These are phyloP conservation scores for Auriscalpium orientale DNA, from an alignment of 768 basidiomycete species.

Conservation along the genomic window DNA sequence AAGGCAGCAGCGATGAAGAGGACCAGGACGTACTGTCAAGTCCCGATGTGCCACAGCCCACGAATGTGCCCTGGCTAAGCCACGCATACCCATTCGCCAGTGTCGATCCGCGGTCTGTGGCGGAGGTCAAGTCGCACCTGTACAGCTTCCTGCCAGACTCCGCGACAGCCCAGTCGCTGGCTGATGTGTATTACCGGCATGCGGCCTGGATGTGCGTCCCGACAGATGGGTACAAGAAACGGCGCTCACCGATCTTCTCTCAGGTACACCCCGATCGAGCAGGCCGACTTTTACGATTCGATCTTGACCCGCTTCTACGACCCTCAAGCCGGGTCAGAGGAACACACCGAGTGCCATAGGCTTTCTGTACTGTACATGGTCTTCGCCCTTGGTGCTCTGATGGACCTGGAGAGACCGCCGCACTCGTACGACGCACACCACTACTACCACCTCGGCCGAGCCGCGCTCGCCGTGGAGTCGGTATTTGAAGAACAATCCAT, in stretches of 20 bases:
- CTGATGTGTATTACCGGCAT: slow-evolving; percentile 54
- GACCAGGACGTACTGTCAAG: slow-evolving; percentile 28
- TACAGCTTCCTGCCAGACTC: slow-evolving; percentile 38
- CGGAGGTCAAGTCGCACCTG: slow-evolving; percentile 37
- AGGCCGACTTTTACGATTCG: slow-evolving; percentile 45
- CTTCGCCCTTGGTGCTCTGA: slow-evolving; percentile 54
- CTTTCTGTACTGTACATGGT: slow-evolving; percentile 56
- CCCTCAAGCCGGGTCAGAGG: slow-evolving; percentile 25
- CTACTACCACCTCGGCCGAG: slow-evolving; percentile 54
- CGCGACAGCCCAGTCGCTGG: slow-evolving; percentile 27
- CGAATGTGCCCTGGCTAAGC: slow-evolving; percentile 51
- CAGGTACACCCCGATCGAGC: slow-evolving; percentile 64
- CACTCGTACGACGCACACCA: slow-evolving; percentile 48
- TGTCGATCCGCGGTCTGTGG: slow-evolving; percentile 32
- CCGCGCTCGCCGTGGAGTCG: slow-evolving; percentile 53
- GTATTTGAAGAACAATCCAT: slow-evolving; percentile 59
- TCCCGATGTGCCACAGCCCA: slow-evolving; percentile 35
- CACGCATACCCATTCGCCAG: slow-evolving; percentile 52
- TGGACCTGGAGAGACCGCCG: slow-evolving; percentile 50
- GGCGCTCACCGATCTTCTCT: background rate
- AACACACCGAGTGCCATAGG: slow-evolving; percentile 41
- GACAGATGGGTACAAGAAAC: background rate
- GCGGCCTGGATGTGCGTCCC: slow-evolving; percentile 61
- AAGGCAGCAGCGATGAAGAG: slow-evolving; percentile 48
- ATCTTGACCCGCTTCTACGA: slow-evolving; percentile 50